Percentiles rank a stretch among this genome's conserved stretches.
phyloP scores from a whole-genome alignment of 352 stramenopile genomes.

The Phytophthora parvispora region DNA sequence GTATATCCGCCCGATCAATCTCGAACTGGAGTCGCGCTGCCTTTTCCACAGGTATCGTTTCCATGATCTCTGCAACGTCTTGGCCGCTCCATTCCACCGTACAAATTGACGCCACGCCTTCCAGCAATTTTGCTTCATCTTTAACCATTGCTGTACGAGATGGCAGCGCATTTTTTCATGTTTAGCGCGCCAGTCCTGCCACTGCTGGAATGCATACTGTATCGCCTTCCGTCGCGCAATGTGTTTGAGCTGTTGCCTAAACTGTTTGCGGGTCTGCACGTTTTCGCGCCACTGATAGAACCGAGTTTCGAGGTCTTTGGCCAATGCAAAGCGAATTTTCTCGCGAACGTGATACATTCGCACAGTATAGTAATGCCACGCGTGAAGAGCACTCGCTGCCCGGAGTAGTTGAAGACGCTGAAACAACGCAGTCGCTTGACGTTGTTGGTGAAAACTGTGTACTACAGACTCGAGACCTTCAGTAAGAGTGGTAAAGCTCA shows the following conservation, averaged over 20 bases:
- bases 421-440: slow-evolving; percentile 16
- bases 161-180: slow-evolving; percentile 22
- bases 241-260: slow-evolving; percentile 15
- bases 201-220: slow-evolving; percentile 14
- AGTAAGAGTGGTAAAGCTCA: not conserved
- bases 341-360: slow-evolving; percentile 10
- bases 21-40: not conserved
- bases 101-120: slow-evolving; percentile 6
- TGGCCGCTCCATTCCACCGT: slow-evolving; percentile 4
- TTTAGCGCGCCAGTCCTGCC: slow-evolving; percentile 15
- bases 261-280: not conserved
- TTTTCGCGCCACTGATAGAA: slow-evolving; percentile 21
- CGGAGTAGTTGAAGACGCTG: slow-evolving; percentile 9
- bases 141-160: slow-evolving; percentile 5
- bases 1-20: slow-evolving; percentile 12
- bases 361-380: slow-evolving; percentile 11
- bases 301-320: slow-evolving; percentile 6
- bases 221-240: slow-evolving; percentile 16
- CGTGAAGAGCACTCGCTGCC: slow-evolving; percentile 1
- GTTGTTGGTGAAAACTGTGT: slow-evolving; percentile 16
- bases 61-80: slow-evolving; percentile 16
- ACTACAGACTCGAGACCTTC: slow-evolving; percentile 9
- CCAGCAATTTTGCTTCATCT: slow-evolving; percentile 14
- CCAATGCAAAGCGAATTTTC: slow-evolving; percentile 18
- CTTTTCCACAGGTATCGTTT: slow-evolving; percentile 3